phyloP scores from a whole-genome alignment of 2,329 filamentous ascomycete species.

The Scedosporium aurantiacum region DNA sequence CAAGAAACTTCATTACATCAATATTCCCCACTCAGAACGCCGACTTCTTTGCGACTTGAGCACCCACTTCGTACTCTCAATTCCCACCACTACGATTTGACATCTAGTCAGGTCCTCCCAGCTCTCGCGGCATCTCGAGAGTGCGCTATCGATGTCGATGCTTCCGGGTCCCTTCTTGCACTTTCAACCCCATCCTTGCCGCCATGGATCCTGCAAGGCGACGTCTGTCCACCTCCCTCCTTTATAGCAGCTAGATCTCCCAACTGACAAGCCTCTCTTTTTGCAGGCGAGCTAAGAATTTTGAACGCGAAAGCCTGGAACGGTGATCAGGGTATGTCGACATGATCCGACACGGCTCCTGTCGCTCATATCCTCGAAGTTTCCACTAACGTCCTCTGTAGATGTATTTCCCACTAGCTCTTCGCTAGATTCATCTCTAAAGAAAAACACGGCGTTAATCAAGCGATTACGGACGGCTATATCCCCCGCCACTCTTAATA shows the following conservation, averaged over 20 bases:
- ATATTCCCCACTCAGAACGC: no score
- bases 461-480: constrained; percentile 89
- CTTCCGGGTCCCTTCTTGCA: not conserved
- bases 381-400: constrained; percentile 21
- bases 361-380: constrained; percentile 10
- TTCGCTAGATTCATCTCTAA: constrained; percentile 85
- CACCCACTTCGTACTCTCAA: no score
- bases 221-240: constrained; percentile 31
- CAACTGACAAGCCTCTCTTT: constrained; percentile 1
- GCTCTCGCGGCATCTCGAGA: no score
- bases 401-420: constrained; percentile 68
- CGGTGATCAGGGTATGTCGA: constrained; percentile 63
- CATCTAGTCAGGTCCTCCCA: no score
- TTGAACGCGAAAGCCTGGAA: constrained; percentile 82
- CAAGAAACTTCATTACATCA: no score
- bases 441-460: constrained; percentile 98
- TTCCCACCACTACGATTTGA: no score
- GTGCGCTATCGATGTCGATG: not conserved
- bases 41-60: no score
- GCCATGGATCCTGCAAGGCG: constrained; percentile 55
- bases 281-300: constrained; percentile 74
- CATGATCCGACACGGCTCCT: constrained; percentile 9
- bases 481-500: constrained; percentile 64
- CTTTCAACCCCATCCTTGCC: constrained; percentile 15
- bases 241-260: not conserved